Evolutionary conservation across 768 basidiomycete genomes (phyloP), one percentile per base, ranked within the genome.

Genomic region (Auricularia cornea): DNA sequence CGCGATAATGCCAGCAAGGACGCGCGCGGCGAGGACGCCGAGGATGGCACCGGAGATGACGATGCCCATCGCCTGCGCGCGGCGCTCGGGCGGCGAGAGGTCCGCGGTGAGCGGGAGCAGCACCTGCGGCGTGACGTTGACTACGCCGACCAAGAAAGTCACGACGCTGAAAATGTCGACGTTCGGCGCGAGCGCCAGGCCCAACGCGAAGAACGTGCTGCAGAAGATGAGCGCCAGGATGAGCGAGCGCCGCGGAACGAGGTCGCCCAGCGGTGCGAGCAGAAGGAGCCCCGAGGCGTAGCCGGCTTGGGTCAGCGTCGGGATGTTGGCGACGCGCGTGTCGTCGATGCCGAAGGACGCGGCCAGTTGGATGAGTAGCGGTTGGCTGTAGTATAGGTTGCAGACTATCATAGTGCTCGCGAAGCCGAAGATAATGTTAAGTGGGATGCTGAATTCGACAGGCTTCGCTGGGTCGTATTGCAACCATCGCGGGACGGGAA

Each of bases 261-360:
- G 81, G 71, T 96, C 93, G 6, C 94, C 93, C 0, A 92, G 77
- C 1, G 94, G 93, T 0, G 89, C 83, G 61, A 95, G 83, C 44
- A 94, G 73, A 2, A 94, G 72, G 6, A 93, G 79, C 1, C 90
- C 90, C 4, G 76, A 76, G 1, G 87, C 88, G 71, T 92, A 93
- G 51, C 70, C 70, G 3, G 67, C 68, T 66, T 75, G 74, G 26
- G 67, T 68, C 20, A 76, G 66, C 0, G 73, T 73, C 3, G 75
- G 72, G 23, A 75, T 67, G 10, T 65, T 66, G 3, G 74, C 72
- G 40, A 75, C 70, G 0, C 57, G 41, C 31, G 69, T 68, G 65
- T 75, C 59, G 28, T 63, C 62, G 2, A 72, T 72, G 12, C 60
- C 60, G 56, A 74, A 73, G 38, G 70, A 69, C 26, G 59, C 61